phyloP scores from a whole-genome alignment of 805 yeast species.

The Candida wancherniae region DNA sequence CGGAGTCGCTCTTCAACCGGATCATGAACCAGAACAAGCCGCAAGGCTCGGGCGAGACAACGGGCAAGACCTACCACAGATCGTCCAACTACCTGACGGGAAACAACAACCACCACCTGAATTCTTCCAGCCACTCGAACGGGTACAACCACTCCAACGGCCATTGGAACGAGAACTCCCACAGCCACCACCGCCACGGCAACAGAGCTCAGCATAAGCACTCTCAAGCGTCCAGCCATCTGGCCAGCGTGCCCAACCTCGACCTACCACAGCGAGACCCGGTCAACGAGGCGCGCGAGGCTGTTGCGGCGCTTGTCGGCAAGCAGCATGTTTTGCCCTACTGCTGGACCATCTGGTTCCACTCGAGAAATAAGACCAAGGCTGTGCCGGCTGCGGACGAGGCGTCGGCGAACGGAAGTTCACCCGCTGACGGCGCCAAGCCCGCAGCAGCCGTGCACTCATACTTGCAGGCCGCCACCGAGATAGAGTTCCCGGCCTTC shows the following conservation, averaged over 20 bases:
- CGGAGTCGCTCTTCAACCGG: slow-evolving; percentile 43
- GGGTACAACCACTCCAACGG: slow-evolving; percentile 8
- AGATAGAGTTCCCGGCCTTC: slow-evolving; percentile 36
- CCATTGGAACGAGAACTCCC: slow-evolving; percentile 7
- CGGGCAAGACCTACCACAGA: slow-evolving; percentile 6
- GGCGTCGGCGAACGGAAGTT: slow-evolving; percentile 11
- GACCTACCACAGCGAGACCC: slow-evolving; percentile 35
- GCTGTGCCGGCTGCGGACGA: slow-evolving; percentile 13
- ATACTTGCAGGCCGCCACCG: slow-evolving; percentile 43
- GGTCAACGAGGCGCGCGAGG: slow-evolving; percentile 29
- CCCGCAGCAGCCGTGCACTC: slow-evolving; percentile 35
- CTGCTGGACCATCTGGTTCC: slow-evolving; percentile 50
- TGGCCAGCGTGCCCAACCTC: slow-evolving; percentile 8
- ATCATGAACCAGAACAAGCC: slow-evolving; percentile 38
- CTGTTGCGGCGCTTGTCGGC: slow-evolving; percentile 15
- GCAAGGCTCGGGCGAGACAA: slow-evolving; percentile 3
- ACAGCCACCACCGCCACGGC: slow-evolving; percentile 8
- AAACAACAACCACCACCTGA: slow-evolving; percentile 2
- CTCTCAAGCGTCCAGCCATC: too few species aligned
- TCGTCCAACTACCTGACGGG: slow-evolving; percentile 1
- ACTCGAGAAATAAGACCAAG: slow-evolving; percentile 29
- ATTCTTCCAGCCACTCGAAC: slow-evolving; percentile 6
- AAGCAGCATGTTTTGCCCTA: slow-evolving; percentile 40
- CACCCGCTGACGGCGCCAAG: slow-evolving; percentile 11
- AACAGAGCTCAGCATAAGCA: slow-evolving; percentile 5